Percentiles rank a stretch among this genome's conserved stretches.
phyloP scores from a whole-genome alignment of 805 yeast species.

The Tetrapisispora nanseiensis region DNA sequence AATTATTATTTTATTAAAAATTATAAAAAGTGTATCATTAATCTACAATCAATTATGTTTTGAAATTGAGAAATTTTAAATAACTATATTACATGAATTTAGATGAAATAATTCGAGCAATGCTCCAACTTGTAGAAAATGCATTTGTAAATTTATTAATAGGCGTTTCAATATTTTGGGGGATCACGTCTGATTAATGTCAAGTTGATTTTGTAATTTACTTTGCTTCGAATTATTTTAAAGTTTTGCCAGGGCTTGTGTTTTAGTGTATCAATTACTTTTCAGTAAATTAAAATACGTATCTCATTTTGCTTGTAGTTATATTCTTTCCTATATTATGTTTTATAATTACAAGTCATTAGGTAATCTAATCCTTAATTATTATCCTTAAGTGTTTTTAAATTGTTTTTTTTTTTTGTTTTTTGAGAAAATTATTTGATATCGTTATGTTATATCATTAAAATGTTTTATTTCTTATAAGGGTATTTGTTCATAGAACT shows the following conservation, averaged over 20 bases:
- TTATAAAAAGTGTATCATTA: conserved; percentile 1
- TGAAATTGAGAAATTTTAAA: neutral
- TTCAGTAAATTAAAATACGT: neutral
- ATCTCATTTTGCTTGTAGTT: neutral
- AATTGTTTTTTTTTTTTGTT: neutral
- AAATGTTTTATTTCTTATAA: neutral
- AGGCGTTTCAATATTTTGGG: neutral
- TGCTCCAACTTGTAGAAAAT: neutral
- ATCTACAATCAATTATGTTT: neutral
- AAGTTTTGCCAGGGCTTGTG: neutral
- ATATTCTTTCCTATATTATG: neutral
- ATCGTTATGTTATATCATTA: neutral
- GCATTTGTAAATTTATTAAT: neutral
- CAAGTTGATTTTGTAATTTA: neutral
- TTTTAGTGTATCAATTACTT: neutral
- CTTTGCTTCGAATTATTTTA: neutral
- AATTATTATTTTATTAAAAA: neutral
- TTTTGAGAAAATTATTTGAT: too few species aligned
- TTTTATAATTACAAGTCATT: neutral
- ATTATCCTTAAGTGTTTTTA: too few species aligned
- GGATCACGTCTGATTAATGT: too few species aligned
- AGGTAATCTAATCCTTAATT: neutral
- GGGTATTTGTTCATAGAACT: neutral
- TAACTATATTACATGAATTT: conserved; percentile 3
- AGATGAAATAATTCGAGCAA: neutral